Conservation (phyloP, 1,284 basidiomycete genomes). For the Lentinus polychrous region DNA sequence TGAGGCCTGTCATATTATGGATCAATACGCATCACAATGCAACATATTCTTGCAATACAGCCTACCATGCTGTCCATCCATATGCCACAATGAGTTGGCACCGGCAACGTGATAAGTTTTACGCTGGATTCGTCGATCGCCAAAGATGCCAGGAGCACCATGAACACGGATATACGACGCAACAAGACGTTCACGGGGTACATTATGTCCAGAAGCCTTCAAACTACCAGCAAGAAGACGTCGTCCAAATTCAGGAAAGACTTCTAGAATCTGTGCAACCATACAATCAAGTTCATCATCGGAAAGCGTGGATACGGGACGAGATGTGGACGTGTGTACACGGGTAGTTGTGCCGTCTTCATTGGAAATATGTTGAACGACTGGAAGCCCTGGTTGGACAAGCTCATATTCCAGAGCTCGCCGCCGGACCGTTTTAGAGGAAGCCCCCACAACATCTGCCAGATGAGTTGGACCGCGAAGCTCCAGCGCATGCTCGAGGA, state of each 20-base stretch:
- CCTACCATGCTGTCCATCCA: slow-evolving; percentile 29
- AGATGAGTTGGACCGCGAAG: slow-evolving; percentile 22
- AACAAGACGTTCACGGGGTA: background rate
- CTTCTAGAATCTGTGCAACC: too few species aligned
- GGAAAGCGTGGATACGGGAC: too few species aligned
- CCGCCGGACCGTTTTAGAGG: too few species aligned
- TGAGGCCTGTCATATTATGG: slow-evolving; percentile 17
- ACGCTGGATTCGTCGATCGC: slow-evolving; percentile 12
- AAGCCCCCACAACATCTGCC: slow-evolving; percentile 12
- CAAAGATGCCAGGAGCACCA: background rate
- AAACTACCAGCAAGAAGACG: background rate
- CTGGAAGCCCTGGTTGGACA: too few species aligned
- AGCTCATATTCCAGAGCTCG: too few species aligned
- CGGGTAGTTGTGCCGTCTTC: too few species aligned
- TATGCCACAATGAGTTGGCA: slow-evolving; percentile 24
- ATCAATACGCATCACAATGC: background rate
- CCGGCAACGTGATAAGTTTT: slow-evolving; percentile 21
- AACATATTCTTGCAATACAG: background rate
- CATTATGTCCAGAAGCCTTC: background rate
- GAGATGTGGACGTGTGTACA: too few species aligned
- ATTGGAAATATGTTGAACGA: too few species aligned
- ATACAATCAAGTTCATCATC: too few species aligned
- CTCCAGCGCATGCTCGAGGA: slow-evolving; percentile 20
- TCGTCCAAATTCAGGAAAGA: background rate
- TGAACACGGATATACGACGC: background rate